Evolutionary conservation across 208 protist genomes (phyloP), one percentile per base, ranked within the genome.

Genomic region (Kentomonas sorsogonicus): DNA sequence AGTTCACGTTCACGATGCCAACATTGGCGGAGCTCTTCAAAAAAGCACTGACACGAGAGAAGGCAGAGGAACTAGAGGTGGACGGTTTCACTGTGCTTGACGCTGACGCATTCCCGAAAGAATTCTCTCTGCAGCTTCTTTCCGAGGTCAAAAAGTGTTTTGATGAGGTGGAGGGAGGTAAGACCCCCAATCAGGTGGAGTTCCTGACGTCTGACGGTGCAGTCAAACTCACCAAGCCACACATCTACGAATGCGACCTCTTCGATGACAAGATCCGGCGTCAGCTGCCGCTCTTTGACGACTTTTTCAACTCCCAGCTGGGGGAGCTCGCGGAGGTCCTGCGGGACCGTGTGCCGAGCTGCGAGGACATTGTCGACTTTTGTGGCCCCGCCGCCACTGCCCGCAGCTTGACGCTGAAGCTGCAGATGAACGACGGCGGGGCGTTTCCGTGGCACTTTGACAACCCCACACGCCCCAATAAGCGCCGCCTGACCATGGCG

Each of bases 361-460:
- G 61, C 46, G 69, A 72, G 61, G 68, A 73, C 46, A 39, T 80
- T 30, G 50, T 60, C 30, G 30, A 40, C 13, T 74, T 74, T 44
- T 46, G 56, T 34, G 44, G 31, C 27, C 61, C 62, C 16, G 43
- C 40, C 23, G 33, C 18, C 20, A 62, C 66, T 27, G 25, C 57
- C 10, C 34, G 36, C 40, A 43, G 58, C 27, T 38, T 77, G 6
- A 83, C 72, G 55, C 54, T 83, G 41, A 83, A 83, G 52, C 61
- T 79, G 53, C 72, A 83, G 65, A 64, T 79, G 65, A 83, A 83
- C 50, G 63, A 65, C 18, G 76, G 76, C 48, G 76, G 76, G 0
- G 66, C 60, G 15, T 83, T 79, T 34, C 76, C 72, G 41, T 83
- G 76, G 76, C 76, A 83, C 64, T 83, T 74, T 54, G 72, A 79